Conservation (phyloP, 495 filamentous ascomycete species). For the Penicillium tannophilum region DNA sequence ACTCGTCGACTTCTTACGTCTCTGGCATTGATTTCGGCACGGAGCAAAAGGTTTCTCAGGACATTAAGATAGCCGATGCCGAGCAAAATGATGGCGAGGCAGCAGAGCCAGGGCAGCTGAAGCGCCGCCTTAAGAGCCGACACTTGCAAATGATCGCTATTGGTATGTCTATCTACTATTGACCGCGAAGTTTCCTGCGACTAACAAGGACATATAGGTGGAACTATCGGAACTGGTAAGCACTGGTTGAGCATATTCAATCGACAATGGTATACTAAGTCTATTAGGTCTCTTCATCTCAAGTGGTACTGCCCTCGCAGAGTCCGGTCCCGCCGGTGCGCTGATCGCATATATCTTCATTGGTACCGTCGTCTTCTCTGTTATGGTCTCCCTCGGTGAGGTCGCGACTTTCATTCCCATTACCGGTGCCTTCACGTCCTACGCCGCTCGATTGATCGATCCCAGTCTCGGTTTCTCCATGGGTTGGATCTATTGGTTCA, state of each 20-base stretch:
- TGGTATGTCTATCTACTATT: constrained; percentile 46
- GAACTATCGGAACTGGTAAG: constrained; percentile 69
- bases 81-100: constrained; percentile 23
- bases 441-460: constrained; percentile 67
- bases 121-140: constrained; percentile 63
- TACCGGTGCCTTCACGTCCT: constrained; percentile 68
- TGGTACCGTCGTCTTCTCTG: constrained; percentile 56
- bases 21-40: constrained; percentile 11
- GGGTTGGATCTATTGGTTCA: constrained; percentile 68
- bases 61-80: constrained; percentile 28
- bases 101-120: constrained; percentile 27
- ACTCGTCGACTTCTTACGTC: constrained; percentile 5
- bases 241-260: background rate
- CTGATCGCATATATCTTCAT: constrained; percentile 62
- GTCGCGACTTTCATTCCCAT: constrained; percentile 73
- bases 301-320: constrained; percentile 62
- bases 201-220: constrained; percentile 62
- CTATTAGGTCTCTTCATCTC: constrained; percentile 67
- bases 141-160: constrained; percentile 72
- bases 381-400: constrained; percentile 57
- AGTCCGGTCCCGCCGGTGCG: constrained; percentile 61
- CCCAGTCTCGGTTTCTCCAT: constrained; percentile 69
- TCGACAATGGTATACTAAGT: constrained; percentile 12
- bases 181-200: constrained; percentile 44
- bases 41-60: constrained; percentile 19